Conservation (phyloP, 495 filamentous ascomycete species). For the Penicillium silybi region DNA sequence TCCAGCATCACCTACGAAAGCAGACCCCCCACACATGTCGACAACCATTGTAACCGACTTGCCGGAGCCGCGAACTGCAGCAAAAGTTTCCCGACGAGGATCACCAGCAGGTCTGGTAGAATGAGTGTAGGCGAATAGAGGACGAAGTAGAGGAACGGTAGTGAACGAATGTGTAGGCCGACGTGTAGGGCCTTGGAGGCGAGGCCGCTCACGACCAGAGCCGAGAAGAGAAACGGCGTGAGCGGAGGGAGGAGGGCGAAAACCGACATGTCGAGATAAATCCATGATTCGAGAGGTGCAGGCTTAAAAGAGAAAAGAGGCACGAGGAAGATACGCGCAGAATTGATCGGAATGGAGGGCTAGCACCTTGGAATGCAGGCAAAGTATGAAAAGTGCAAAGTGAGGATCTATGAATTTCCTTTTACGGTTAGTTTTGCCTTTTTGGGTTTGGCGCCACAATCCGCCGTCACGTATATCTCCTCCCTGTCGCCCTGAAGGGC, state of each 20-base stretch:
- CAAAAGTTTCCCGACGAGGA: conserved; percentile 24
- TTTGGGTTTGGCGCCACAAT: no score
- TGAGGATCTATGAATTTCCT: no score
- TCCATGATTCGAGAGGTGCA: conserved; percentile 11
- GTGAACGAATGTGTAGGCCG: conserved; percentile 30
- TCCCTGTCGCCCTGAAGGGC: no score
- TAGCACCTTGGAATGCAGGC: conserved; percentile 12
- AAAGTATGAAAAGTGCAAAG: background rate
- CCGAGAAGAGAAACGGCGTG: conserved; percentile 32
- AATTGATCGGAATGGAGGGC: conserved; percentile 13
- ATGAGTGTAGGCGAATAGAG: conserved; percentile 36
- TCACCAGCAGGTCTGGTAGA: conserved; percentile 33
- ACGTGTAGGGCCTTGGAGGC: conserved; percentile 36
- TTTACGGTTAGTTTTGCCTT: no score
- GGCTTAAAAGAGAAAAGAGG: background rate
- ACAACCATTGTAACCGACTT: conserved; percentile 22
- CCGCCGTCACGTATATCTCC: no score
- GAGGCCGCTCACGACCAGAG: conserved; percentile 32
- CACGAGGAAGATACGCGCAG: conserved; percentile 2
- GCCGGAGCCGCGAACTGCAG: conserved; percentile 23
- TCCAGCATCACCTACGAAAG: conserved; percentile 26
- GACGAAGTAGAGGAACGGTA: conserved; percentile 36
- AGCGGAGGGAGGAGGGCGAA: conserved; percentile 22
- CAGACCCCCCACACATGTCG: conserved; percentile 24
- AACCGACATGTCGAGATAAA: conserved; percentile 23